Base-by-base conservation (phyloP, 306 rosid species). In the Prunus campanulata region DNA sequence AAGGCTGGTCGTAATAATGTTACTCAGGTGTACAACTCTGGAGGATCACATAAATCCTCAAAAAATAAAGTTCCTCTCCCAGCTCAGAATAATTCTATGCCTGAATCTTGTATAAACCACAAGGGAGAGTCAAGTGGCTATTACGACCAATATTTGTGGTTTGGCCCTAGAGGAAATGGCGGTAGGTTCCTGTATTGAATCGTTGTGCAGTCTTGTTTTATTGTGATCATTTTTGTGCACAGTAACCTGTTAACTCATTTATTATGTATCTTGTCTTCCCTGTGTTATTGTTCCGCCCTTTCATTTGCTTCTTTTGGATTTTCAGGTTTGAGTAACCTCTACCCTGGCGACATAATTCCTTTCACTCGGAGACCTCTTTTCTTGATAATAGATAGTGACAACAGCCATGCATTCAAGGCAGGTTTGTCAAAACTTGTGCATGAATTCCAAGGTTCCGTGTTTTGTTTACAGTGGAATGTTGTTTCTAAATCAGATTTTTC, bases 401-500 rank as follows among this genome's bases (percentile, higher is more conserved):
- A 83, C 88, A 96, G 99, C 95, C 96, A 89, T 86, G 98, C 99
- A 96, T 96, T 96, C 99, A 96, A 96, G 99, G 99, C 99, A 96
- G 99, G 99, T 96, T 96, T 96, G 99, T 96, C 93, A 90, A 85
- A 96, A 90, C 97, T 90, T 88, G 74, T 81, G 73, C 81, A 83
- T 82, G 76, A 79, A 75, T 87, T 84, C 47, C 42, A 27, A 49
- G 79, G 78, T 83, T 80, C 46, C 39, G 32, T 78, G 71, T 76
- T 83, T 75, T 39, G 70, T 75, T 68, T 49, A 67, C 77, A 73
- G 66, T 18, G 68, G 57, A 69, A 39, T 72, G n/a, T 70, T 60
- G 80, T 69, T 75, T 35, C 60, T 29, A 35, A 75, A 83, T 73
- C 57, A 72, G 66, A 77, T 79, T 83, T 70, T 74, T 13, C 76